Base-by-base conservation (phyloP, 2,329 filamentous ascomycete species). In the Penicillium sp. region DNA sequence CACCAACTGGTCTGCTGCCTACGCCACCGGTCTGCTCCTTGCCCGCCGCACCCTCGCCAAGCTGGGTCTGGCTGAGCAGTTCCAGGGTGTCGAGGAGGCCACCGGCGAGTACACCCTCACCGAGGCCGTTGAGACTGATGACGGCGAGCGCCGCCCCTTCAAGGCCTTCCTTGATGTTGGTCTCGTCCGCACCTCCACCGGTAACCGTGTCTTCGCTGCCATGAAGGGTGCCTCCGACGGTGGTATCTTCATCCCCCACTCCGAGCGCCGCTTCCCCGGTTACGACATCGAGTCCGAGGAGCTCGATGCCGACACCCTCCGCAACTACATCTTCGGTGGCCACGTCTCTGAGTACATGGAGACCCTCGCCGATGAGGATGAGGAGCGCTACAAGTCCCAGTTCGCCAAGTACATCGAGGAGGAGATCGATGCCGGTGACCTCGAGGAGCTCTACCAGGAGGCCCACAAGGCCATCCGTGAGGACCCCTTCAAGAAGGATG, bases 291-390 rank as follows among this genome's bases (percentile, higher is more conserved):
- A 99, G 86, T 83, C 84, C 81, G 93, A 99, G 90, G 94, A 98
- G 87, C 91, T 99, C 75, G 95, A 99, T 75, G 87, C 92, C 75
- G 95, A 99, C 81, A 90, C 87, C 70, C 91, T 99, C 78, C 92
- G 94, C 87, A 96, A 93, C 86, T 99, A 99, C 90, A 99, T 99
- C 87, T 94, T 91, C 82, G 95, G 87, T 77, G 94, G 95, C 64
- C 95, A 99, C 88, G 91, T 99, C 68, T 93, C 94, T 72, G 95
- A 99, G 88, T 99, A 99, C 89, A 99, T 99, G 95, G 95, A 99
- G 89, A 95, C 90, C 60, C 91, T 99, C 68, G 95, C 95, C 82
- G 95, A 99, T 75, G 95, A 99, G 79, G 95, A 99, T 78, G 95
- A 99, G 90, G 95, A 99, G 88, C 93, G 95, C 79, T 99, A 92